Conservation (phyloP, 306 rosid species). For the Quillaja saponaria region DNA sequence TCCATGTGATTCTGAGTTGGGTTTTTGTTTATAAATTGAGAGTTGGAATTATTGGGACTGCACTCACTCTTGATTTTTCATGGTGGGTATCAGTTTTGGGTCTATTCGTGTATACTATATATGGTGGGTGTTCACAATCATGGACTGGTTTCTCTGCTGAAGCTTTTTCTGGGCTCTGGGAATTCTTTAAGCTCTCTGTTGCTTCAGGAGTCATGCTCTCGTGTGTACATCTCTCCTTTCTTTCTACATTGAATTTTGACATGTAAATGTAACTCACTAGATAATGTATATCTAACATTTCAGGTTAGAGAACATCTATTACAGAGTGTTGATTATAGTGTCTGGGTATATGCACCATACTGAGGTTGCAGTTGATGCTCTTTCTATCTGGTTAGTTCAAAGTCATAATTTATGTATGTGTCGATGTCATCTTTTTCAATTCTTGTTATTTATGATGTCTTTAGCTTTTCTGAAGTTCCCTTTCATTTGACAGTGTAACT, state of each 20-base stretch:
- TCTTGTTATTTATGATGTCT: background rate
- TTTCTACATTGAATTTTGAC: background rate
- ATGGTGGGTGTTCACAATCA: conserved; percentile 53
- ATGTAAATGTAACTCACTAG: too few species aligned
- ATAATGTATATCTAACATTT: too few species aligned
- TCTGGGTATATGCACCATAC: conserved; percentile 55
- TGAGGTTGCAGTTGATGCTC: conserved; percentile 61
- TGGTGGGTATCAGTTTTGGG: conserved; percentile 67
- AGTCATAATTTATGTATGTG: background rate
- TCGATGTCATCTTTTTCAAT: background rate
- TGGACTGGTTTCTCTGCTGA: conserved; percentile 71
- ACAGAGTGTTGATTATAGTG: conserved; percentile 51
- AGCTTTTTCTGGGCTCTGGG: conserved; percentile 70
- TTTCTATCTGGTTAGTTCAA: conserved; percentile 58
- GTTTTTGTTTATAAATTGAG: conserved; percentile 44
- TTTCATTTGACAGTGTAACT: conserved; percentile 49
- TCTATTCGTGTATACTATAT: conserved; percentile 45
- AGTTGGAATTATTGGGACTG: conserved; percentile 56
- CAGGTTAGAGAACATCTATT: conserved; percentile 76
- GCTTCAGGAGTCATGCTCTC: conserved; percentile 76
- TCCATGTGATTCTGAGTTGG: conserved; percentile 58
- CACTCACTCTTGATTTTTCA: conserved; percentile 52
- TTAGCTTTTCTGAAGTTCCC: conserved; percentile 5
- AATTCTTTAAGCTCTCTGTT: conserved; percentile 59
- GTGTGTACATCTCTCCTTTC: conserved; percentile 23